Conservation (phyloP, 2,329 filamentous ascomycete genomes). For the Teratosphaeria pseudoeucalypti region DNA sequence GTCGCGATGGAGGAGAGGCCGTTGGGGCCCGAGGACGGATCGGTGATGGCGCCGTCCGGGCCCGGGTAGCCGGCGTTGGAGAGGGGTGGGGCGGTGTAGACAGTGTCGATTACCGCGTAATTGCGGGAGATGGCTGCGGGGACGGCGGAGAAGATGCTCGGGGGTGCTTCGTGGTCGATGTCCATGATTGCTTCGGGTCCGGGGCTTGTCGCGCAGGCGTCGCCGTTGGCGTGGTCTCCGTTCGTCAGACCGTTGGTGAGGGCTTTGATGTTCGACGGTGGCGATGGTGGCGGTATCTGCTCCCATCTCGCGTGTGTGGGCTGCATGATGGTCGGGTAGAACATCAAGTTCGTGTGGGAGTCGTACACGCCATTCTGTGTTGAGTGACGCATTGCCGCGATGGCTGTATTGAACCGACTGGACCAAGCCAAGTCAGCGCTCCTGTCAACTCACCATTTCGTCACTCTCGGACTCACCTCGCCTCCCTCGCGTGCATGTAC, state of each 20-base stretch:
- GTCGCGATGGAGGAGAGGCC: constrained; percentile 55
- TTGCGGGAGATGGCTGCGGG: constrained; percentile 50
- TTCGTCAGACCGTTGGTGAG: constrained; percentile 20
- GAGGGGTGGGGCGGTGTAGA: constrained; percentile 48
- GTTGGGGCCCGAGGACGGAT: constrained; percentile 33
- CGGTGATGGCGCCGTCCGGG: constrained; percentile 41
- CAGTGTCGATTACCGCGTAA: constrained; percentile 52
- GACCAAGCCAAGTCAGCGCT: background rate
- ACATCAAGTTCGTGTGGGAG: constrained; percentile 84
- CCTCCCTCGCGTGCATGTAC: constrained; percentile 82
- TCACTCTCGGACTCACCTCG: constrained; percentile 52
- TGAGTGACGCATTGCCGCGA: constrained; percentile 56
- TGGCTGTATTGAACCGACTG: constrained; percentile 73
- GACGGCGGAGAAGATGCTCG: constrained; percentile 42
- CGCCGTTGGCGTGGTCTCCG: constrained; percentile 6
- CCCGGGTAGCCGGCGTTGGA: constrained; percentile 51
- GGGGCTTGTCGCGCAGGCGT: constrained; percentile 3
- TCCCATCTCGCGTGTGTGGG: constrained; percentile 79
- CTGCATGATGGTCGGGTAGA: constrained; percentile 80
- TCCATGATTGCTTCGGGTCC: constrained; percentile 8
- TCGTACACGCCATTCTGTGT: constrained; percentile 78
- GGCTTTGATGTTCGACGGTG: constrained; percentile 13
- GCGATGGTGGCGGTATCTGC: constrained; percentile 43
- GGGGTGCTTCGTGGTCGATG: constrained; percentile 4
- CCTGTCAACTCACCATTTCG: background rate